These are phyloP conservation scores for Gaultheria prostrata DNA, from an alignment of 148 eudicot genomes.

Conservation along the genomic window DNA sequence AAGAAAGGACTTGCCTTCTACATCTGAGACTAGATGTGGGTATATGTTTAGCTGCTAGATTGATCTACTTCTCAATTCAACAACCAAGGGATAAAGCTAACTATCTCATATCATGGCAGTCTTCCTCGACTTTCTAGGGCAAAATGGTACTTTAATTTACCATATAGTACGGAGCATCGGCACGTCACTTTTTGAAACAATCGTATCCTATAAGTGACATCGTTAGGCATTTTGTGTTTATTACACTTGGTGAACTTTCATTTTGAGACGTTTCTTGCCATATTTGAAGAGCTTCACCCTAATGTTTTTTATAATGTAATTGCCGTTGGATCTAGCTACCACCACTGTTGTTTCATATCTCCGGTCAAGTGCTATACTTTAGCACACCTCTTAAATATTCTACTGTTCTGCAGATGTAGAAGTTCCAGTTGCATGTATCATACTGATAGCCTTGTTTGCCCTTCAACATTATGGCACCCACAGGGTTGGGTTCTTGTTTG, in stretches of 20 bases:
- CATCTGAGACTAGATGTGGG: not conserved
- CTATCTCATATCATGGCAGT: not conserved
- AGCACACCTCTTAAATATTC: not conserved
- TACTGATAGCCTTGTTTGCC: conserved; percentile 65
- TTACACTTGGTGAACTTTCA: not conserved
- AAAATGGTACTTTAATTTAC: not conserved
- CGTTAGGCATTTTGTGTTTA: not conserved
- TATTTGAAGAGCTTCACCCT: not conserved
- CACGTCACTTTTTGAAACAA: not conserved
- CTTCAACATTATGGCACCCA: conserved; percentile 82
- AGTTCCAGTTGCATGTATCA: conserved; percentile 65
- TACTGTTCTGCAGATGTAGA: conserved; percentile 57
- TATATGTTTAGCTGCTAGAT: not conserved
- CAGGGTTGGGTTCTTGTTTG: conserved; percentile 70
- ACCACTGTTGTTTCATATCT: not conserved
- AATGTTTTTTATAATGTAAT: not conserved
- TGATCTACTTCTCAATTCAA: not conserved
- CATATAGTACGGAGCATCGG: not conserved
- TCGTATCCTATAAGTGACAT: not conserved
- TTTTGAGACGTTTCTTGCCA: not conserved
- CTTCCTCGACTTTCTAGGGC: not conserved
- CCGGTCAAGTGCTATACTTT: not conserved
- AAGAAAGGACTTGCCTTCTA: not conserved
- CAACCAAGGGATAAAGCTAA: not conserved
- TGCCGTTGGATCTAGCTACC: not conserved